Base-by-base conservation (phyloP, 2,329 filamentous ascomycete genomes). In the Paracoccidioides brasiliensis region DNA sequence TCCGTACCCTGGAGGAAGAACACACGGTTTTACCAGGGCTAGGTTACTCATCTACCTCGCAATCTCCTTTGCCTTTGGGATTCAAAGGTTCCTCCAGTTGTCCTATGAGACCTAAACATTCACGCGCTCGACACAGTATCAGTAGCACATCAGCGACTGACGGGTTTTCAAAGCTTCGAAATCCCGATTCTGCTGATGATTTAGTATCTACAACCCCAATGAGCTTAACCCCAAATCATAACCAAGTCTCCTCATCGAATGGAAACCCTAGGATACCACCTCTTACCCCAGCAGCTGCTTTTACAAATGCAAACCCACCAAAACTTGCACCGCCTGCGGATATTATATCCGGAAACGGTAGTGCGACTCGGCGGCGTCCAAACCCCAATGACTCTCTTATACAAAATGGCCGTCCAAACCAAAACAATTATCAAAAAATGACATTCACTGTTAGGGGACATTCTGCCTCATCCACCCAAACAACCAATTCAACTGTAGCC, bases 1-100 rank as follows among this genome's bases (percentile, higher is more conserved):
- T 84, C 52, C 66, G 63, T 30, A 83, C 85, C 60, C 83, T 82
- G 15, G 81, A 93, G 56, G 83, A 86, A 55, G 86, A 91, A 69
- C 80, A 91, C 35, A 22, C 43, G n/a, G 14, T 15, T 15, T 14
- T 43, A 28, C 44, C 43, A 10, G 22, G n/a, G 37, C 41, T 48
- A 4, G 43, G 35, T 10, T 30, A 38, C 15, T 48, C 53, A 28
- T 22, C 53, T 14, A 15, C 33, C 9, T 48, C 44, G 28, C 42
- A 44, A 28, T 5, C 42, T 28, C n/a, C 42, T 35, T 10, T 49
- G 3, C 22, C 42, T 30, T 7, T 41, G 32, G 53, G 53, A 7
- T 46, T 45, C 33, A 54, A 45, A 46, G 49, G 44, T 14, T 33
- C 44, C 12, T 49, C 44, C 35, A 12, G 22, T 6, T 54, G 33